These are phyloP conservation scores for Picea abies DNA, from an alignment of 83 land plant genomes.

Conservation along the genomic window DNA sequence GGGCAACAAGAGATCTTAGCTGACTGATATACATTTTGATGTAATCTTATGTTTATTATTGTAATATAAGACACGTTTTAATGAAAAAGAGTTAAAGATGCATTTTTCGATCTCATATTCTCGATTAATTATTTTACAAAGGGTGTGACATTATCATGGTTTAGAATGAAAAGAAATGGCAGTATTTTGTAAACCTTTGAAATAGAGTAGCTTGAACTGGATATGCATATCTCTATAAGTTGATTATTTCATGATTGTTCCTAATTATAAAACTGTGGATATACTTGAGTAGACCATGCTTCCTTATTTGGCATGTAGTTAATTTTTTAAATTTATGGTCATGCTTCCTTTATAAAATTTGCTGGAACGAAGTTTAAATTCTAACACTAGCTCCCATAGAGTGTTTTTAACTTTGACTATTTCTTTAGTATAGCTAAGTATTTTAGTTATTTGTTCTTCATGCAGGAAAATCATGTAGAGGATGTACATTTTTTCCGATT, in stretches of 20 bases:
- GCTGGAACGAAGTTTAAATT: neutral
- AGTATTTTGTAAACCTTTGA: neutral
- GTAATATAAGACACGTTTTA: neutral
- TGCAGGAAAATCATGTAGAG: constrained; percentile 57
- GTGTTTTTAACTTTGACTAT: neutral
- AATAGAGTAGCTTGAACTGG: neutral
- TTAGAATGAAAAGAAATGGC: neutral
- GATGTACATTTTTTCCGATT: constrained; percentile 80
- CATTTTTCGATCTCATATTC: neutral
- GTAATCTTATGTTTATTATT: neutral
- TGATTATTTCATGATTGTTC: neutral
- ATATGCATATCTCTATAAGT: neutral
- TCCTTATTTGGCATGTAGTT: neutral
- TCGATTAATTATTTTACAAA: neutral
- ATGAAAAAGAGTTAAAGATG: neutral
- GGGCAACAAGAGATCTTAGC: too few species aligned
- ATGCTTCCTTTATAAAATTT: neutral
- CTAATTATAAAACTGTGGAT: neutral
- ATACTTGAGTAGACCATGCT: neutral
- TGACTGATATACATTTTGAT: neutral
- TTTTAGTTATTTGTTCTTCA: neutral
- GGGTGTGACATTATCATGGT: neutral
- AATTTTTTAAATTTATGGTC: neutral
- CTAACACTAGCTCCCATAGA: neutral
- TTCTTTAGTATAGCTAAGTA: neutral